phyloP scores from a whole-genome alignment of 2,329 filamentous ascomycete genomes.

The Chrysosporium keratinophilum region DNA sequence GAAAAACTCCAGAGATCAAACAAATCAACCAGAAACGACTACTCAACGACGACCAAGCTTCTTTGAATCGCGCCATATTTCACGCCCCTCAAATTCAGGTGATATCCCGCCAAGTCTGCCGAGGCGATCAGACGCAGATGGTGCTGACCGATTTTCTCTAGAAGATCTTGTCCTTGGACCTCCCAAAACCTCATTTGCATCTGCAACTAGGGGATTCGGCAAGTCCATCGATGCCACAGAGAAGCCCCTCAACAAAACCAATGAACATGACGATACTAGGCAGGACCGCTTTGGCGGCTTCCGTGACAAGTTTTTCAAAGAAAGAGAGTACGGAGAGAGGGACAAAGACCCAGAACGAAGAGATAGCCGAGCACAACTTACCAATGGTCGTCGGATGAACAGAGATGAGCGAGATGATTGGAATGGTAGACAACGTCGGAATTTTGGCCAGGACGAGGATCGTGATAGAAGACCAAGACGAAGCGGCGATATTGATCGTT shows the following conservation, averaged over 20 bases:
- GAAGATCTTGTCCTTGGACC: constrained; percentile 82
- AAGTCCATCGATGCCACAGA: constrained; percentile 40
- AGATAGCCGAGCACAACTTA: constrained; percentile 26
- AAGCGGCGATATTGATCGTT: constrained; percentile 36
- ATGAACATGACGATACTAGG: constrained; percentile 46
- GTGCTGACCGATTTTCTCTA: constrained; percentile 23
- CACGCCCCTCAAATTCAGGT: constrained; percentile 42
- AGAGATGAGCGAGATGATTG: constrained; percentile 34
- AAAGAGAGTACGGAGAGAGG: constrained; percentile 20
- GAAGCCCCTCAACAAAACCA: constrained; percentile 37
- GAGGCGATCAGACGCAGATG: not conserved
- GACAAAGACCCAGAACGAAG: constrained; percentile 28
- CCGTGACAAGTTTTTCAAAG: constrained; percentile 40
- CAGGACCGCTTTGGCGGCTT: constrained; percentile 52
- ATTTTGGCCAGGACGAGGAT: constrained; percentile 32
- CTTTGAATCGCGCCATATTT: constrained; percentile 36
- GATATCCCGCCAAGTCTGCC: constrained; percentile 18
- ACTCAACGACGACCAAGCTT: constrained; percentile 31
- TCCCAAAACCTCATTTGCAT: constrained; percentile 72
- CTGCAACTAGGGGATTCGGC: constrained; percentile 50
- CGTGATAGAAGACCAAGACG: constrained; percentile 32
- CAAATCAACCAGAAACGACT: constrained; percentile 26
- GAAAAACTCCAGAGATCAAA: constrained; percentile 28
- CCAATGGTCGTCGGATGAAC: constrained; percentile 28
- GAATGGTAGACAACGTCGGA: constrained; percentile 32